A percentile compares a stretch with the other conserved stretches of the same genome.
Evolutionary conservation across 805 yeast genomes (phyloP).

Genomic region (Kuraishia cidri): DNA sequence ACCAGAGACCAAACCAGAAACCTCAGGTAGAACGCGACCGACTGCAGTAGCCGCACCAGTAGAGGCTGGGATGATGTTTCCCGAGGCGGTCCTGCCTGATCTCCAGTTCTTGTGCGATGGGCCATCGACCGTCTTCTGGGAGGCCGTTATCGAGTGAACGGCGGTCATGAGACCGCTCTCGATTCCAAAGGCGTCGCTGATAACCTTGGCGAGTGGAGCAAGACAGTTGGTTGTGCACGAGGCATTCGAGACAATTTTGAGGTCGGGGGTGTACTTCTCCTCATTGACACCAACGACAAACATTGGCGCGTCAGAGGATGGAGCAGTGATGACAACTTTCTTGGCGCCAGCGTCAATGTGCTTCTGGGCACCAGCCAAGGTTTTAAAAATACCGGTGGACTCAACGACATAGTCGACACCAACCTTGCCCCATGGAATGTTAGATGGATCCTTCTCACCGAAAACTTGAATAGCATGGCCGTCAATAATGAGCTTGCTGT

Average conservation of each 20-base stretch:
- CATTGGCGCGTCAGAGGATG: constrained; percentile 92
- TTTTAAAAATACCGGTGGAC: constrained; percentile 93
- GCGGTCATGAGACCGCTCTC: constrained; percentile 95
- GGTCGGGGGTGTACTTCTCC: constrained; percentile 66
- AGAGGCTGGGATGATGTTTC: constrained; percentile 91
- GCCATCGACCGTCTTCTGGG: constrained; percentile 95
- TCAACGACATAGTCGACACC: constrained; percentile 86
- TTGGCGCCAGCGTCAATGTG: constrained; percentile 90
- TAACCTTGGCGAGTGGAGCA: constrained; percentile 89
- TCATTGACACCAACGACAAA: constrained; percentile 89
- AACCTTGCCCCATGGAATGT: constrained; percentile 79
- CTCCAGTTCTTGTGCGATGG: constrained; percentile 98
- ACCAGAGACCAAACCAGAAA: constrained; percentile 92
- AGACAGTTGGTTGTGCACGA: constrained; percentile 95
- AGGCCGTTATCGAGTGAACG: constrained; percentile 92
- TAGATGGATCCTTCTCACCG: constrained; percentile 80
- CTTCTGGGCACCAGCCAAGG: constrained; percentile 68
- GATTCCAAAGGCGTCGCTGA: constrained; percentile 79
- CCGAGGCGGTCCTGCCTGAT: constrained; percentile 96
- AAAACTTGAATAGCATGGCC: constrained; percentile 58
- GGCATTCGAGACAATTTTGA: constrained; percentile 79
- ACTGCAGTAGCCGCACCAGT: constrained; percentile 98
- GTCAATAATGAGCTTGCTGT: constrained; percentile 53
- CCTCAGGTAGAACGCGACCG: constrained; percentile 87
- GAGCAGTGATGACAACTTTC: constrained; percentile 92